These are phyloP conservation scores for Clavulina sp. DNA, from an alignment of 768 basidiomycete genomes.

Conservation along the genomic window DNA sequence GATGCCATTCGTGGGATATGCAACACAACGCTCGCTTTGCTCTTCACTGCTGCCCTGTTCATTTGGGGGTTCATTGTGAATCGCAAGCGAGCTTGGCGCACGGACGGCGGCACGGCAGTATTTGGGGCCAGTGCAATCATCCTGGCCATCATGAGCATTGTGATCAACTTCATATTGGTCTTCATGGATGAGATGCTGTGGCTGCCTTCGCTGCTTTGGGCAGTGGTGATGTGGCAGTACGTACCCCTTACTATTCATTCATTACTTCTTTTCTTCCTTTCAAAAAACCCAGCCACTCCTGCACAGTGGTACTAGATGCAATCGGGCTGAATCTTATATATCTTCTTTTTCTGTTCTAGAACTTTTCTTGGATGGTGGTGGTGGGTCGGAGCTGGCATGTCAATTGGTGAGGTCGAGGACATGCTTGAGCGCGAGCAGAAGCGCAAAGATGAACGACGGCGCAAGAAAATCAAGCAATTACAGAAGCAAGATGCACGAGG, in stretches of 20 bases:
- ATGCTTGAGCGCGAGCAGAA: slow-evolving; percentile 24
- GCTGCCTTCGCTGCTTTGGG: slow-evolving; percentile 81
- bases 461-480: too few relatives aligned
- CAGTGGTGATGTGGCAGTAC: slow-evolving; percentile 90
- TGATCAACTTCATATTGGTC: slow-evolving; percentile 78
- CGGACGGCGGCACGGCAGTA: slow-evolving; percentile 87
- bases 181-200: slow-evolving; percentile 79
- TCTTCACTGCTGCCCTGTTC: slow-evolving; percentile 77
- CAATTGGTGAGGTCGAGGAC: slow-evolving; percentile 46
- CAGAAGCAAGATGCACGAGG: too few relatives aligned
- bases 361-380: slow-evolving; percentile 92
- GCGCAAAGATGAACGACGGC: slow-evolving; percentile 5
- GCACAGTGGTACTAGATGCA: too few relatives aligned
- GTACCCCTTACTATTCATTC: not conserved
- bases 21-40: slow-evolving; percentile 88
- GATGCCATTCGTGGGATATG: slow-evolving; percentile 79
- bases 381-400: slow-evolving; percentile 72
- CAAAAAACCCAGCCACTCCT: too few relatives aligned
- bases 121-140: slow-evolving; percentile 75
- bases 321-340: not conserved
- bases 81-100: slow-evolving; percentile 82
- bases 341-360: not conserved
- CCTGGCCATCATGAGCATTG: slow-evolving; percentile 69
- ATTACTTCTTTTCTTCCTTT: too few relatives aligned
- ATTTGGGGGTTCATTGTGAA: slow-evolving; percentile 91